Base-by-base conservation (phyloP, 805 yeast species). In the Candida tibetensis region DNA sequence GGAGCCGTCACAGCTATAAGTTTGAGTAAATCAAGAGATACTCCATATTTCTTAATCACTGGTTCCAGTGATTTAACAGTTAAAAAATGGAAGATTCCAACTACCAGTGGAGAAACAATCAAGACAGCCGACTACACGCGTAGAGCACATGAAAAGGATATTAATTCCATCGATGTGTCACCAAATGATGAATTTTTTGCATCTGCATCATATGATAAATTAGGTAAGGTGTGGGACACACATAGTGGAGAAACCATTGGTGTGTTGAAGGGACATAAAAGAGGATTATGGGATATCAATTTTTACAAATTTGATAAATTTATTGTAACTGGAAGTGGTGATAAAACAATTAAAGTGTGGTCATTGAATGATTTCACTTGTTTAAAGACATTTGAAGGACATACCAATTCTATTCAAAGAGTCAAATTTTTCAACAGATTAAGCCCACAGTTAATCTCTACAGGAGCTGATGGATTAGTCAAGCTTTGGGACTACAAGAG, bases 141-240 rank as follows among this genome's bases (percentile, higher is more conserved):
- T 69, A 79, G 90, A 54, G 98, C 97, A 1, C 99, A 93, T 59
- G 98, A 93, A 39, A 93, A 91, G 59, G 96, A 93, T 60, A 93
- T 93, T 43, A 95, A 93, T 53, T 76, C 91, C 2, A 66, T 93
- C 37, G 96, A 89, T 47, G 71, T 93, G 3, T 75, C 97, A n/a
- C 95, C 96, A 13, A 87, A 89, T 54, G 95, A 91, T 60, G 83
- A 82, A 46, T 70, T 74, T 35, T 81, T 93, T 53, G 98, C 96
- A 0, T 84, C 97, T 1, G 98, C 96, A 2, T 85, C 96, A 9
- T 95, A 85, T 58, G 99, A 93, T 61, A 86, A 91, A 53, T 75
- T 90, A 2, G 93, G 85, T 43, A 93, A 93, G 55, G 66, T 93
- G 3, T 93, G 98, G 98, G 82, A 85, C 55, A 55, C 80, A 17